Base-by-base conservation (phyloP, 768 basidiomycete species). In the Mycena chlorophos region DNA sequence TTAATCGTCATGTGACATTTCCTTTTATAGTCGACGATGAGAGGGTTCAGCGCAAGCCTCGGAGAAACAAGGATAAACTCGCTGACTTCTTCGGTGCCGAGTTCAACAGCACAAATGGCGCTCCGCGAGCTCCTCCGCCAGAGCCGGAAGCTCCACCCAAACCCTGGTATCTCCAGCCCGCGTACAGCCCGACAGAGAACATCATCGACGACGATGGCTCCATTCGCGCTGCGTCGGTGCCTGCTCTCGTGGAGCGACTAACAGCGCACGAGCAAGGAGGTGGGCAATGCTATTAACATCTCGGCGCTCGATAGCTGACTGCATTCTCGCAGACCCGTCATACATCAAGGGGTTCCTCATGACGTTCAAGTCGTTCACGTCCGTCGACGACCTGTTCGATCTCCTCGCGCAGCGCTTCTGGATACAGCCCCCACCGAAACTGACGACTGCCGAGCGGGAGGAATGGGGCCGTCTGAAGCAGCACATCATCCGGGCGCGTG, bases 341-440 rank as follows among this genome's bases (percentile, higher is more conserved):
- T 96, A 88, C 72, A 89, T 80, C 69, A 87, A 88, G 67, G 87
- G 94, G 1, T 98, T 98, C 81, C 73, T 98, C 61, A 88, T 97
- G 84, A 97, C 96, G 1, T 97, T 92, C 78, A 92, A 94, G 66
- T 94, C 93, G 1, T 98, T 98, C 71, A 91, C 91, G 16, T 87
- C 86, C 4, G 75, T 90, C 42, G 83, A 90, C 53, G 87, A 93
- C 46, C 74, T 98, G 8, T 87, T 96, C 52, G 86, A 93, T 55
- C 77, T 89, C 17, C 84, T 98, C 19, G 81, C 89, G 5, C 78
- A 81, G 40, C 85, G 96, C 17, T 98, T 94, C 73, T 78, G 80
- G 63, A 87, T 94, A 25, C 77, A 82, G 47, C 79, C 90, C 22
- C 96, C 94, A 0, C 77, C 80, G 4, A 85, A 81, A 5, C 66